A percentile compares a stretch with the other conserved stretches of the same genome.
These are phyloP conservation scores for Podaxis sp. DNA, from an alignment of 768 basidiomycete species.

Conservation along the genomic window DNA sequence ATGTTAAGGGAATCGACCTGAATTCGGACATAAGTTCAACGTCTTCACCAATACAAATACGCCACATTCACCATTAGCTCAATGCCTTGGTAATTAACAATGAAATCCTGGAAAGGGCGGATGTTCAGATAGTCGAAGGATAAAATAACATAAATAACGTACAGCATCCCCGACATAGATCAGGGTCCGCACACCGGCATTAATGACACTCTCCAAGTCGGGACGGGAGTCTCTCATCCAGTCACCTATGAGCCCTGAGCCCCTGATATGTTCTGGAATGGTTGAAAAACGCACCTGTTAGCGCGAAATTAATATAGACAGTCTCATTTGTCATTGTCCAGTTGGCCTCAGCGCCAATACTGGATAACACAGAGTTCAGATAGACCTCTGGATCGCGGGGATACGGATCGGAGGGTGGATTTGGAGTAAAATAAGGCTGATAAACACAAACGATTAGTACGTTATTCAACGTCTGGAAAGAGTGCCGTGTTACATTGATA, in stretches of 20 bases:
- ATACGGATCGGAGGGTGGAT: conserved; percentile 44
- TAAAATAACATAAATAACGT: conserved; percentile 17
- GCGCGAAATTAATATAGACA: conserved; percentile 48
- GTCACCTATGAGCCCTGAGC: conserved; percentile 38
- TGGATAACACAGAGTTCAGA: conserved; percentile 28
- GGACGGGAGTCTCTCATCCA: conserved; percentile 57
- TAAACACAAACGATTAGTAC: background rate
- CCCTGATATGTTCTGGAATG: background rate
- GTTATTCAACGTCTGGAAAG: conserved; percentile 10
- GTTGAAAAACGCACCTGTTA: conserved; percentile 4
- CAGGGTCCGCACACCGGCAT: conserved; percentile 54
- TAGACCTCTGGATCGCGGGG: conserved; percentile 39
- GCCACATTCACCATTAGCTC: conserved; percentile 49
- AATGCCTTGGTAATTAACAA: conserved; percentile 53
- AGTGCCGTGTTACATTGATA: conserved; percentile 40
- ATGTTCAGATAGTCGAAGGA: background rate
- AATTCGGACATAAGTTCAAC: background rate
- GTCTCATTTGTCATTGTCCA: conserved; percentile 41
- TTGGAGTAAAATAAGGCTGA: conserved; percentile 48
- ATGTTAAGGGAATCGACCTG: conserved; percentile 41
- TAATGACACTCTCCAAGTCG: conserved; percentile 54
- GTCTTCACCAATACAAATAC: background rate
- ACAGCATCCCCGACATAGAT: conserved; percentile 60
- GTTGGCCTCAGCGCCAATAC: conserved; percentile 43
- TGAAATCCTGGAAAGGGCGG: conserved; percentile 39